Percentiles rank a stretch among this genome's conserved stretches.
These are phyloP conservation scores for Neonectria coccinea DNA, from an alignment of 2,329 filamentous ascomycete species.

Conservation along the genomic window DNA sequence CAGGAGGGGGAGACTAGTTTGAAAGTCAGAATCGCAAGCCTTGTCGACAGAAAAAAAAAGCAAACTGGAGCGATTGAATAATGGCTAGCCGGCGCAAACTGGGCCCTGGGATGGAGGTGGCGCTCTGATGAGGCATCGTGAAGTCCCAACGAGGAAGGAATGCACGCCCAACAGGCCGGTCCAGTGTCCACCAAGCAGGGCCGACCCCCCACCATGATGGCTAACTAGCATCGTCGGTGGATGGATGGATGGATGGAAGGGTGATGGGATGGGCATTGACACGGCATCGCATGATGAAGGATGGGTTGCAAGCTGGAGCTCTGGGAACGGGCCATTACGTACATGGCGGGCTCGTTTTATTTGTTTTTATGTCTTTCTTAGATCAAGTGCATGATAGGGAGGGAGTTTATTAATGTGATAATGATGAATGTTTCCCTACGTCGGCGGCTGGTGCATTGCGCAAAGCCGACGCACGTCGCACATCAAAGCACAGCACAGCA, in stretches of 20 bases:
- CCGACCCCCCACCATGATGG: constrained; percentile 32
- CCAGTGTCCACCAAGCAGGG: constrained; percentile 19
- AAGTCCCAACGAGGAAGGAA: constrained; percentile 36
- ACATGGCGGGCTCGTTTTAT: constrained; percentile 29
- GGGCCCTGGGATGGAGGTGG: constrained; percentile 28
- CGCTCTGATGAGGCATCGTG: constrained; percentile 42
- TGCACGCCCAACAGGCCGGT: constrained; percentile 31
- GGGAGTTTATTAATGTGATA: constrained; percentile 3
- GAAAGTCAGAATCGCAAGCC: constrained; percentile 21
- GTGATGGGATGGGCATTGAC: constrained; percentile 33
- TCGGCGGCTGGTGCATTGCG: constrained; percentile 12
- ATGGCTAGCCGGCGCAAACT: constrained; percentile 27
- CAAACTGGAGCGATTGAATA: constrained; percentile 25
- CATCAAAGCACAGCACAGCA: not conserved
- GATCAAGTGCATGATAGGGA: constrained; percentile 15
- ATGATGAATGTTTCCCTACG: constrained; percentile 2
- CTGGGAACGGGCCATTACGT: constrained; percentile 41
- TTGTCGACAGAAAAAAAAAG: constrained; percentile 33
- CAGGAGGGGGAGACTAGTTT: constrained; percentile 34
- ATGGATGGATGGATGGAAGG: constrained; percentile 41
- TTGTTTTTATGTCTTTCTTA: constrained; percentile 1
- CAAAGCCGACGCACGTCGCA: not conserved
- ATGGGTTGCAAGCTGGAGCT: constrained; percentile 31
- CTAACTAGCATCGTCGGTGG: constrained; percentile 31
- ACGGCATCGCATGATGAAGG: constrained; percentile 41